Evolutionary conservation across 2,329 filamentous ascomycete species (phyloP).

Genomic region (Pseudogymnoascus destructans): DNA sequence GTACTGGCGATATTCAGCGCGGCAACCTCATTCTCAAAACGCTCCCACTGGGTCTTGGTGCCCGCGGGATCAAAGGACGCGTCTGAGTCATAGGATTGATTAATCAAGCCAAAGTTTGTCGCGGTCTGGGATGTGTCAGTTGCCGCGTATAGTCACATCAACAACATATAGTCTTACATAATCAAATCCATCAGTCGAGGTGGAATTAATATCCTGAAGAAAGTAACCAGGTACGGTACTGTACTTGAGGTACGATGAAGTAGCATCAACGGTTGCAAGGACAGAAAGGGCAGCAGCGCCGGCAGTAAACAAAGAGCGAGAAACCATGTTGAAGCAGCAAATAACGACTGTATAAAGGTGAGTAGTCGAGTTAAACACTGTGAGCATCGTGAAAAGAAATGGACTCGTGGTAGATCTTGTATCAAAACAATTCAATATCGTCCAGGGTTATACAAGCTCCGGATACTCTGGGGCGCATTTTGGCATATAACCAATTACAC

Average conservation of each 20-base stretch:
- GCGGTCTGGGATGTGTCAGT: slow-evolving; percentile 32
- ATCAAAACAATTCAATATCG: slow-evolving; percentile 1
- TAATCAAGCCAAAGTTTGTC: slow-evolving; percentile 52
- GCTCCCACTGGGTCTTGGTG: slow-evolving; percentile 47
- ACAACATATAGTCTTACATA: slow-evolving; percentile 36
- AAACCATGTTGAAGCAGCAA: slow-evolving; percentile 2
- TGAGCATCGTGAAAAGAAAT: not conserved
- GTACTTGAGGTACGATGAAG: slow-evolving; percentile 39
- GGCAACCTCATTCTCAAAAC: slow-evolving; percentile 45
- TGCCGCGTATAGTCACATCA: not conserved
- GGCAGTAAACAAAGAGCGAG: not conserved
- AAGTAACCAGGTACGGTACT: slow-evolving; percentile 49
- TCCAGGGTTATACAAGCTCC: not conserved
- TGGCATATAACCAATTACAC: not conserved
- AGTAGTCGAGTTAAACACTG: not conserved
- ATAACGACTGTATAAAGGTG: slow-evolving; percentile 5
- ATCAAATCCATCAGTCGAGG: slow-evolving; percentile 45
- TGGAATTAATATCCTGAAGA: slow-evolving; percentile 46
- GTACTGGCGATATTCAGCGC: slow-evolving; percentile 36
- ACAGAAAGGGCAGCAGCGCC: not conserved
- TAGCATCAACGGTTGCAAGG: not conserved
- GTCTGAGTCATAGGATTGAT: slow-evolving; percentile 47
- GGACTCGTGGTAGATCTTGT: not conserved
- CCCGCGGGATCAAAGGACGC: slow-evolving; percentile 27
- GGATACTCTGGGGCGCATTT: not conserved